Evolutionary conservation across 805 yeast genomes (phyloP), one percentile per base, ranked within the genome.

Genomic region (Saturnispora halmiae): DNA sequence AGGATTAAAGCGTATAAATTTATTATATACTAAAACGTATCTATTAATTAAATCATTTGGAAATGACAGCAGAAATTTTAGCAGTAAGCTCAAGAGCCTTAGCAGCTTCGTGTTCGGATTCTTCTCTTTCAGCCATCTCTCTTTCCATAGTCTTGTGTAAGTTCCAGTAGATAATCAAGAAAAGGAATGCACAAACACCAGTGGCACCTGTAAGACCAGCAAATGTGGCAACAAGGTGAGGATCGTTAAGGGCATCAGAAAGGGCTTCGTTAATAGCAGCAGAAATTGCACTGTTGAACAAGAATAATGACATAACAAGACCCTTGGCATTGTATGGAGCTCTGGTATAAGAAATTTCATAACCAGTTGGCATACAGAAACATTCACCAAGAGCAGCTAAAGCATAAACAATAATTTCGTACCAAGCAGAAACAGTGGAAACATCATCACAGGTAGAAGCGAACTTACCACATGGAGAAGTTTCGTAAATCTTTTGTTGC

Each of bases 291-390:
- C 63, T 61, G 39, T 63, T 67, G 49, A 68, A 46, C 26, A 57
- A 44, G 55, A 56, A 57, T 29, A 56, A 44, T 14, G 77, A 70
- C 72, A 68, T 64, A 14, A 73, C 76, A 45, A 72, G 61, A 43
- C 75, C 72, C 53, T 69, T 69, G 63, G 72, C 65, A 45, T 66
- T 64, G n/a, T 64, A 68, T 36, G 78, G 77, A 11, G 76, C 65
- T 51, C 74, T 61, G 3, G 74, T 66, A 51, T 71, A 72, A 3
- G 77, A 76, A 46, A 71, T 56, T 53, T 72, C 77, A 49, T 70
- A 72, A 26, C 68, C 75, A 31, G 73, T 68, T 16, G 68, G 63
- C 48, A 54, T 65, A 34, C 74, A 70, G 51, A 71, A 72, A 60
- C 75, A 70, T 53, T 72, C 77, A 47, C 74, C 70, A 18, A 67